Conservation (phyloP, 1,284 basidiomycete species). For the Bondarzewia mesenterica region DNA sequence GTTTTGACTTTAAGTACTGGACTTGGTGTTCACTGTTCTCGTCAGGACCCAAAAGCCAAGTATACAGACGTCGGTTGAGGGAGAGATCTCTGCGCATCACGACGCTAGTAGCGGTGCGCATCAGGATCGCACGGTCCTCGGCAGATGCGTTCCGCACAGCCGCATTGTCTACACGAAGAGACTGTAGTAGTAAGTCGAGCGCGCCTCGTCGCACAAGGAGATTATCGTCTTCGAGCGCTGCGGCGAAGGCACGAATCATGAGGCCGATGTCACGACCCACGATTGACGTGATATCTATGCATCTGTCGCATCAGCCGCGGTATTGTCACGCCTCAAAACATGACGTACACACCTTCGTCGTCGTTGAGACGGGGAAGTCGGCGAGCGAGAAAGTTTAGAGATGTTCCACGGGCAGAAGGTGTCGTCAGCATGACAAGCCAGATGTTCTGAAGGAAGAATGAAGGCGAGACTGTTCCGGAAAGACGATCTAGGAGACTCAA, state of each 20-base stretch:
- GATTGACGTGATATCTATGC: constrained; percentile 60
- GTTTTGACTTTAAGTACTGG: constrained; percentile 59
- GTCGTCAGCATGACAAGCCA: constrained; percentile 92
- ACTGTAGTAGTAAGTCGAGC: constrained; percentile 74
- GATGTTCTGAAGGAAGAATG: constrained; percentile 93
- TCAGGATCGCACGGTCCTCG: constrained; percentile 68
- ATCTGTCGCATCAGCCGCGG: constrained; percentile 5
- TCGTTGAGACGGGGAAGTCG: constrained; percentile 64
- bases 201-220: constrained; percentile 78
- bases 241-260: constrained; percentile 87
- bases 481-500: constrained; percentile 75
- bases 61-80: constrained; percentile 87
- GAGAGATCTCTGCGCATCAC: constrained; percentile 90
- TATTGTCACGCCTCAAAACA: not conserved
- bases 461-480: constrained; percentile 72
- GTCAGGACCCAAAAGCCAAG: constrained; percentile 84
- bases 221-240: constrained; percentile 86
- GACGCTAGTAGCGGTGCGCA: constrained; percentile 73
- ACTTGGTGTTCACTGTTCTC: constrained; percentile 72
- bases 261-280: constrained; percentile 85
- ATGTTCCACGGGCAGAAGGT: constrained; percentile 79
- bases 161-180: constrained; percentile 65
- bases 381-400: constrained; percentile 81
- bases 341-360: constrained; percentile 50
- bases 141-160: constrained; percentile 58